Evolutionary conservation across 371 early-diverging fungal species (phyloP).

Genomic region (Massospora cicadina): DNA sequence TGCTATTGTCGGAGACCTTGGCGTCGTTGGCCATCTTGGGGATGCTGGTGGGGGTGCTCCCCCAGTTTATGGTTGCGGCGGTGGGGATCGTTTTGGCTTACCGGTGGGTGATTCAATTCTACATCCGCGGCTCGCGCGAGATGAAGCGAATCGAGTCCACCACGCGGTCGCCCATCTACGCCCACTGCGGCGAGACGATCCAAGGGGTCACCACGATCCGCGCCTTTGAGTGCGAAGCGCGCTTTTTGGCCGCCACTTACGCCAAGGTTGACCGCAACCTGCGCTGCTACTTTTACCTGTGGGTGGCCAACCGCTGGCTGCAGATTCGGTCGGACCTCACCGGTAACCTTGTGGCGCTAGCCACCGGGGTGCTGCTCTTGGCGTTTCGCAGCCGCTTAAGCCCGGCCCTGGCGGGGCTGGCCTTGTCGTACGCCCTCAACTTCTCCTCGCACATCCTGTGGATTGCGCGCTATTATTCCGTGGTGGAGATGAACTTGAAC

Average conservation of each 20-base stretch:
- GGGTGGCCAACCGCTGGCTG: constrained; percentile 74
- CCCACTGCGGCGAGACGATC: constrained; percentile 54
- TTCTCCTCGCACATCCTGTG: constrained; percentile 40
- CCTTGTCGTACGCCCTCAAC: constrained; percentile 47
- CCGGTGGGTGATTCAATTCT: constrained; percentile 31
- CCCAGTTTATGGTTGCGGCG: constrained; percentile 30
- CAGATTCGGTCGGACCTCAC: constrained; percentile 44
- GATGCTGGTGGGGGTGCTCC: constrained; percentile 33
- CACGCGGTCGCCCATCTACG: constrained; percentile 52
- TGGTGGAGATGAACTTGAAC: constrained; percentile 52
- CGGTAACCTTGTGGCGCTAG: constrained; percentile 39
- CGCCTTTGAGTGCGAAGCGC: constrained; percentile 44
- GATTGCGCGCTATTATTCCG: constrained; percentile 20
- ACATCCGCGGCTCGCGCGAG: constrained; percentile 50
- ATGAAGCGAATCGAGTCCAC: constrained; percentile 63
- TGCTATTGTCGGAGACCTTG: constrained; percentile 29
- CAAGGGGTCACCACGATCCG: constrained; percentile 54
- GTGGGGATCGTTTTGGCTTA: constrained; percentile 22
- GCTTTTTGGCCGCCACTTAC: constrained; percentile 33
- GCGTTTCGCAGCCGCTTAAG: constrained; percentile 23
- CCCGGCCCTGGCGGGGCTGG: constrained; percentile 57
- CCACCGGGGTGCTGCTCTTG: constrained; percentile 28
- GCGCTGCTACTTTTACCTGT: constrained; percentile 45
- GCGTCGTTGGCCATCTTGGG: constrained; percentile 37
- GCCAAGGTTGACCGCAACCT: constrained; percentile 36